These are phyloP conservation scores for Endotrypanum monterogeii DNA, from an alignment of 208 protist species.

Conservation along the genomic window DNA sequence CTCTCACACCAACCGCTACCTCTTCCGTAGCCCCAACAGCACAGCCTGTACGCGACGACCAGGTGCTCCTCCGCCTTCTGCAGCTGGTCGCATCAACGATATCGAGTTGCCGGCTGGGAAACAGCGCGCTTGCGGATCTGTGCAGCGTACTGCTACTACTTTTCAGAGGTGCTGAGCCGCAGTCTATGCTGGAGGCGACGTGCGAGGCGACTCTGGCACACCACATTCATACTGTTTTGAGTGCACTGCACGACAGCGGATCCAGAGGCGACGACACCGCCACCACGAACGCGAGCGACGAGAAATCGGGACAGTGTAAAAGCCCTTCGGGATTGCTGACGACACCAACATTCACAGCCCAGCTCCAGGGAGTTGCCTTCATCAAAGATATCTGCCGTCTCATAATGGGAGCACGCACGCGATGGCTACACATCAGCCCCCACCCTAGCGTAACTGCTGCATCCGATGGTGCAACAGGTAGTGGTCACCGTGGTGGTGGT, in stretches of 20 bases:
- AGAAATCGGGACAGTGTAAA: not conserved
- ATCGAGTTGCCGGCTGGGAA: slow-evolving; percentile 52
- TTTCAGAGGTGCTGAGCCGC: slow-evolving; percentile 40
- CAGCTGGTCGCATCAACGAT: slow-evolving; percentile 58
- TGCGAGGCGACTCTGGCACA: slow-evolving; percentile 71
- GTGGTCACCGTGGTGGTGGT: not conserved
- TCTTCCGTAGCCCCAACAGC: not conserved
- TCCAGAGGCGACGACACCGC: slow-evolving; percentile 1
- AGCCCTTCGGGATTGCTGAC: not conserved
- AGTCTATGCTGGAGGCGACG: slow-evolving; percentile 68
- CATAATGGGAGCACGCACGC: slow-evolving; percentile 22
- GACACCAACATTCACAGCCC: slow-evolving; percentile 34
- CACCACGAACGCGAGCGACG: not conserved
- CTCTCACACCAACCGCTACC: not conserved
- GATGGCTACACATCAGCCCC: slow-evolving; percentile 29
- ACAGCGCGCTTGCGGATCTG: slow-evolving; percentile 40
- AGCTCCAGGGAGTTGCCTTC: slow-evolving; percentile 60
- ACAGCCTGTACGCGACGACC: slow-evolving; percentile 48
- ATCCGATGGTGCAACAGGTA: not conserved
- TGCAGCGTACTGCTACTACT: slow-evolving; percentile 63
- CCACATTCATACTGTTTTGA: slow-evolving; percentile 40
- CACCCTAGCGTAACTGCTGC: not conserved
- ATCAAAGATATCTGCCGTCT: slow-evolving; percentile 69
- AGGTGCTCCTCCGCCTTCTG: slow-evolving; percentile 56
- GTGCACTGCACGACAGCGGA: slow-evolving; percentile 29